A percentile compares a stretch with the other conserved stretches of the same genome.
Conservation (phyloP, 352 stramenopile species). For the Phytophthora boehmeriae region DNA sequence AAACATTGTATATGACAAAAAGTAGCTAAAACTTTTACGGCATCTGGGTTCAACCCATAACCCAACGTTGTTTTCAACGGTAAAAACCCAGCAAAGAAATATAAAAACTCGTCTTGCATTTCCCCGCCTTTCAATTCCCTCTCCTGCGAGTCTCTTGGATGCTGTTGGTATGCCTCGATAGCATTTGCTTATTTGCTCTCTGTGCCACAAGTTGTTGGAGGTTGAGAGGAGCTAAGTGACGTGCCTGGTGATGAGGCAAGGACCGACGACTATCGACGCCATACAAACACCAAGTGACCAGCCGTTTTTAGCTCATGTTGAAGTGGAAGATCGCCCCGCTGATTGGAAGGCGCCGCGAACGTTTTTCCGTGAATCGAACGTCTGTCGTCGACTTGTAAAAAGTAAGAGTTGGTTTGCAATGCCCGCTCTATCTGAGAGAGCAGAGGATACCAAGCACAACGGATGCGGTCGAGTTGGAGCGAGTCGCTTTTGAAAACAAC, state of each 20-base stretch:
- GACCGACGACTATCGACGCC: not conserved
- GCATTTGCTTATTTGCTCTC: too few relatives aligned
- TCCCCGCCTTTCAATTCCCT: too few relatives aligned
- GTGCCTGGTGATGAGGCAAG: not conserved
- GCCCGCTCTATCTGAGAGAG: not conserved
- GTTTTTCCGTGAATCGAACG: conserved; percentile 1
- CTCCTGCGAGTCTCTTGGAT: too few relatives aligned
- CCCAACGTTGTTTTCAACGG: not conserved
- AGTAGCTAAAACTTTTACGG: too few relatives aligned
- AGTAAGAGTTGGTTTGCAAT: not conserved
- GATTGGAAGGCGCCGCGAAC: conserved; percentile 2
- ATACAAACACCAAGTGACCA: not conserved
- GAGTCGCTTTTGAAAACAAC: too few relatives aligned
- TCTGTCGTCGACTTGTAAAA: not conserved
- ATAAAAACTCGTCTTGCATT: too few relatives aligned
- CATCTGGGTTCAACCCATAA: not conserved
- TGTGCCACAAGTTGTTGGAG: too few relatives aligned
- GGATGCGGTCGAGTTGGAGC: too few relatives aligned
- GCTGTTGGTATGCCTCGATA: too few relatives aligned
- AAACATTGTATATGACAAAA: too few relatives aligned
- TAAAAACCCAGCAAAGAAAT: too few relatives aligned
- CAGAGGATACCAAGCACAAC: too few relatives aligned
- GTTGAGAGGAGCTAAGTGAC: not conserved
- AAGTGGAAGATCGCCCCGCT: not conserved
- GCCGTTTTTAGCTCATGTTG: not conserved